A percentile compares a stretch with the other conserved stretches of the same genome.
Conservation (phyloP, 345 rosid genomes). For the Dipteronia dyeriana region DNA sequence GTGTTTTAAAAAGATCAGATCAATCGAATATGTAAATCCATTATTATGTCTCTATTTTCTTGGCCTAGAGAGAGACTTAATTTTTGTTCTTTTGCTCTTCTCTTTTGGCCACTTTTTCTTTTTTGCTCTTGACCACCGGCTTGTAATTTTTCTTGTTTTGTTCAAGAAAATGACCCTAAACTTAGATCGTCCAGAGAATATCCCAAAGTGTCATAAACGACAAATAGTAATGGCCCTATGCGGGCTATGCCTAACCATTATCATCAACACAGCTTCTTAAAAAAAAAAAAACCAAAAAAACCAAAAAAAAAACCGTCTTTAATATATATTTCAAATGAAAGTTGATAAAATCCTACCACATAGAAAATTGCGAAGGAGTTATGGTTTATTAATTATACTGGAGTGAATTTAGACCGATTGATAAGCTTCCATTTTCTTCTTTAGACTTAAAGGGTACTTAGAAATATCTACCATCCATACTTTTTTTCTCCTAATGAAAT, state of each 20-base stretch:
- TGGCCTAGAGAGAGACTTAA: no score
- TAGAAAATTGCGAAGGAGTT: background rate
- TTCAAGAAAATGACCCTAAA: background rate
- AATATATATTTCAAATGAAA: no score
- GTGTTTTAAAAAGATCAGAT: no score
- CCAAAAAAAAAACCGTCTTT: no score
- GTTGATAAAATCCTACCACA: background rate
- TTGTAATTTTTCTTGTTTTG: conserved; percentile 4
- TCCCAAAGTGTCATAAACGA: conserved; percentile 11
- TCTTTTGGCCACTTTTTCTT: background rate
- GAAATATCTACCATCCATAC: background rate
- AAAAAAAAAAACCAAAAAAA: background rate
- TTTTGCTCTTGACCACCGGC: background rate
- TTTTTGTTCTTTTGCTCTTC: background rate
- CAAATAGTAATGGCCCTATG: conserved; percentile 1
- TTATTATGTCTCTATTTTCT: no score
- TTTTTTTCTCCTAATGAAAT: background rate
- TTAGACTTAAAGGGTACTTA: background rate
- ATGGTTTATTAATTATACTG: background rate
- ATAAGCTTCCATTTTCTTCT: conserved; percentile 3
- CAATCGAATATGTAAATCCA: no score
- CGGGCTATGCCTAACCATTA: background rate
- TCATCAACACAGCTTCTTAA: background rate
- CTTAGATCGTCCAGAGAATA: background rate
- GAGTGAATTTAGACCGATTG: background rate